phyloP scores from a whole-genome alignment of 805 yeast species.

The Yarrowia osloensis region DNA sequence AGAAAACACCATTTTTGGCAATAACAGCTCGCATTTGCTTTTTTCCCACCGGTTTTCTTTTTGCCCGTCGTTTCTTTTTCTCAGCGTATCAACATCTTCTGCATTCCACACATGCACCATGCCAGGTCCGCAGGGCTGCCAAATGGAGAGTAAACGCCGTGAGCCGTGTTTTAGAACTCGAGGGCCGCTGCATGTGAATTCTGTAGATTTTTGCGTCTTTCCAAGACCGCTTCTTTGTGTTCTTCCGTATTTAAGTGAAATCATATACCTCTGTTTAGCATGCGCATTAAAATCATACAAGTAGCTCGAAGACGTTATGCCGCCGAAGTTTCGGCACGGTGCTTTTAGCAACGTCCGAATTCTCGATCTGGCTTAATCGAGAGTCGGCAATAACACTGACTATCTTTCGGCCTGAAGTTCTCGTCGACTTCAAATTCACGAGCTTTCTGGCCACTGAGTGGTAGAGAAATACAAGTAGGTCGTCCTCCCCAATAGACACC shows the following conservation, averaged over 20 bases:
- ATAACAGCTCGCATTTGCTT: too few relatives aligned
- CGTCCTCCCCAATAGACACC: too few relatives aligned
- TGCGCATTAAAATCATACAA: not conserved
- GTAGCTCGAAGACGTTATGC: not conserved
- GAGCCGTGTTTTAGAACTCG: not conserved
- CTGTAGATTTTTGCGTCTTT: not conserved
- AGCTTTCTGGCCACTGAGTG: too few relatives aligned
- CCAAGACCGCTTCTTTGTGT: not conserved
- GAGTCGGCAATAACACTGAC: too few relatives aligned
- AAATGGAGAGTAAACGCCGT: not conserved
- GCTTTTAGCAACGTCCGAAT: not conserved
- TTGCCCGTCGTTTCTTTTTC: not conserved
- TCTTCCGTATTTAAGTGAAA: not conserved
- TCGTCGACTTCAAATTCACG: too few relatives aligned
- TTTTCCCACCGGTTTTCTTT: not conserved
- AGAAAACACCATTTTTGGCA: too few relatives aligned
- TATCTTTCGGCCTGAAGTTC: too few relatives aligned
- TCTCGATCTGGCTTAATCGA: too few relatives aligned
- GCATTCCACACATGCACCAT: slow-evolving; percentile 22
- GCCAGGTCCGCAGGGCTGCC: slow-evolving; percentile 5
- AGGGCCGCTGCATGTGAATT: not conserved
- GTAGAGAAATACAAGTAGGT: too few relatives aligned
- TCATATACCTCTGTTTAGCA: not conserved
- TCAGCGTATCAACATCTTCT: not conserved
- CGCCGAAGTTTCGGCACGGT: not conserved